Conservation (phyloP, 768 basidiomycete genomes). For the Trametes cinnabarina region DNA sequence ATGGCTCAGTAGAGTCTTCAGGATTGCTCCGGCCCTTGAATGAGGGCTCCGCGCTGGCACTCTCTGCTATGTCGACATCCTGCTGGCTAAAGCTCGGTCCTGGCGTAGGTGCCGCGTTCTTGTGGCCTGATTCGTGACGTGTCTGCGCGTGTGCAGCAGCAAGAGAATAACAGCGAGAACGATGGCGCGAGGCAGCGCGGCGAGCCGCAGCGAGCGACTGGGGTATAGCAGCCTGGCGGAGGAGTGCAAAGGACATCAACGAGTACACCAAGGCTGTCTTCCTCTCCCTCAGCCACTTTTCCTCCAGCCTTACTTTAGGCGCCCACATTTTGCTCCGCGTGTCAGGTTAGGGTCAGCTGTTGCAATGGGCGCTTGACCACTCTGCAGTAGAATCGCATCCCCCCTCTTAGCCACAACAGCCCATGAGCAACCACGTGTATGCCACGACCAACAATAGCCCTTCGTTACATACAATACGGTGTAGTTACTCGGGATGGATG, state of each 20-base stretch:
- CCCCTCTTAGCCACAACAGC: too few species aligned
- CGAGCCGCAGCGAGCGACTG: constrained; percentile 9
- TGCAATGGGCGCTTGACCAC: not conserved
- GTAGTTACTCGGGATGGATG: too few species aligned
- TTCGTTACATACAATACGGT: too few species aligned
- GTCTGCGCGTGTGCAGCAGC: not conserved
- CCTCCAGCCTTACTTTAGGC: not conserved
- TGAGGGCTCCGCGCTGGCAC: not conserved
- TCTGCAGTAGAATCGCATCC: too few species aligned
- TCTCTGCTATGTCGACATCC: not conserved
- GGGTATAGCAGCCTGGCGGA: constrained; percentile 13
- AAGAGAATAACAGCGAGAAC: not conserved
- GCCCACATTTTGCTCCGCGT: not conserved
- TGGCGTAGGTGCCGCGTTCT: constrained; percentile 5
- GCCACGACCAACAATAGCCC: too few species aligned
- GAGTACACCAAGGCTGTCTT: not conserved
- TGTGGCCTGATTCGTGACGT: not conserved
- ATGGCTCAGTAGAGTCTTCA: not conserved
- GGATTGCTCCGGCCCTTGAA: not conserved
- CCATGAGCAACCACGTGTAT: too few species aligned
- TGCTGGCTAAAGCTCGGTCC: constrained; percentile 7
- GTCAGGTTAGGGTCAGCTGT: not conserved
- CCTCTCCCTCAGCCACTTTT: not conserved
- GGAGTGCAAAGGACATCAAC: constrained; percentile 16
- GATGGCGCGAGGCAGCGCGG: constrained; percentile 2